Evolutionary conservation across 2,329 filamentous ascomycete species (phyloP), one percentile per base, ranked within the genome.

Genomic region (Exserohilum rostratum): DNA sequence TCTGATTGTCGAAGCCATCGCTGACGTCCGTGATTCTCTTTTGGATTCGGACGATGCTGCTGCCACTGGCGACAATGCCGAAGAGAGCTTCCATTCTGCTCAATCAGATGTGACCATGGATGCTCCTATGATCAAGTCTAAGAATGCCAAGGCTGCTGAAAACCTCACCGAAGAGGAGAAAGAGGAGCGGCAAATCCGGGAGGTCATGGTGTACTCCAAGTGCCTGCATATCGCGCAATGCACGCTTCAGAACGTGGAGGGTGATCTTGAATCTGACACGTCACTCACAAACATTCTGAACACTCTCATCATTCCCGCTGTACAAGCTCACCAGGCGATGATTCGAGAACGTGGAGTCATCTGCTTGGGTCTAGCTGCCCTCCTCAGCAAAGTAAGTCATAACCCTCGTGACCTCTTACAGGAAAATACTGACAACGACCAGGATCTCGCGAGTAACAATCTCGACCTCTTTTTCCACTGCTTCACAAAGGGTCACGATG

Each of bases 131-230:
- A 84, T 37, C 42, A 59, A 45, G 15, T 80, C 69, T 35, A 67
- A 62, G 46, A 57, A 53, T 12, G 31, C 53, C 59, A 54, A 76
- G 66, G 40, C 61, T 49, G 50, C 74, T 65, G 64, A 79, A 75
- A 43, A 77, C 67, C 58, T 78, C 75, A 59, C 76, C 72, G 35
- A 77, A 65, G 67, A 81, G 82, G 85, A 63, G 44, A 83, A 85
- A 47, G 83, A 86, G 62, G 81, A 82, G 42, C 96, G 93, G 78
- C 91, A 90, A 1, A 86, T 97, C 62, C 88, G 86, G 62, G 92
- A 97, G 77, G 95, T 97, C 70, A 87, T 97, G 80, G 90, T 98
- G 74, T 98, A 98, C 80, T 93, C 97, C 86, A 98, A 98, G 78
- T 98, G 95, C 75, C 83, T 99, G 58, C 90, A 97, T 71, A 97